These are phyloP conservation scores for Ophiostoma triangulosporum DNA, from an alignment of 2,329 filamentous ascomycete genomes.

Conservation along the genomic window DNA sequence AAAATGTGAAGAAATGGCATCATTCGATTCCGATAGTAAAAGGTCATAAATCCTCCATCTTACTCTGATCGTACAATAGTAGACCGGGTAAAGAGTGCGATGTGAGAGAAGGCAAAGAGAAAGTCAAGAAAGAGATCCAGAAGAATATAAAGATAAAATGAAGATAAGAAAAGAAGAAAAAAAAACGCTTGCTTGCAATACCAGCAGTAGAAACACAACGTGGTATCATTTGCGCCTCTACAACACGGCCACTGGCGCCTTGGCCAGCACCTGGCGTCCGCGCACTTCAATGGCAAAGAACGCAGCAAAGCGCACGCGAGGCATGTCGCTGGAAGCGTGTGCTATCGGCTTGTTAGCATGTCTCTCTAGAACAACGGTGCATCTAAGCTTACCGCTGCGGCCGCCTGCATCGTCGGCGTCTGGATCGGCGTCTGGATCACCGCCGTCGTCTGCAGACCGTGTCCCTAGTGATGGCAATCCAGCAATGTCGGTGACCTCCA, in stretches of 20 bases:
- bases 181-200: background rate
- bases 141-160: too few species aligned
- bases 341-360: constrained; percentile 3
- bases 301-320: constrained; percentile 58
- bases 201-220: background rate
- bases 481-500: constrained; percentile 78
- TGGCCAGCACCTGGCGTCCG: constrained; percentile 60
- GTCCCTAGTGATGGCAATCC: constrained; percentile 47
- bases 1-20: too few species aligned
- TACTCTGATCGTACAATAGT: too few species aligned
- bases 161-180: background rate
- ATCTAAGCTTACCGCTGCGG: constrained; percentile 11
- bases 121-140: too few species aligned
- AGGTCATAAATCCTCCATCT: too few species aligned
- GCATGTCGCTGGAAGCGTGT: constrained; percentile 30
- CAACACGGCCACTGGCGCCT: constrained; percentile 60
- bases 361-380: background rate
- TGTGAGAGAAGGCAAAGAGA: background rate
- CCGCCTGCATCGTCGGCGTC: constrained; percentile 21
- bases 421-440: constrained; percentile 22
- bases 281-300: constrained; percentile 65
- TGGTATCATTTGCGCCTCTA: constrained; percentile 11
- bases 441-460: constrained; percentile 23
- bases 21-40: background rate
- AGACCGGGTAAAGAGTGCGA: background rate